A percentile compares a stretch with the other conserved stretches of the same genome.
Conservation (phyloP, 2,329 filamentous ascomycete genomes). For the Dissoconium aciculare region DNA sequence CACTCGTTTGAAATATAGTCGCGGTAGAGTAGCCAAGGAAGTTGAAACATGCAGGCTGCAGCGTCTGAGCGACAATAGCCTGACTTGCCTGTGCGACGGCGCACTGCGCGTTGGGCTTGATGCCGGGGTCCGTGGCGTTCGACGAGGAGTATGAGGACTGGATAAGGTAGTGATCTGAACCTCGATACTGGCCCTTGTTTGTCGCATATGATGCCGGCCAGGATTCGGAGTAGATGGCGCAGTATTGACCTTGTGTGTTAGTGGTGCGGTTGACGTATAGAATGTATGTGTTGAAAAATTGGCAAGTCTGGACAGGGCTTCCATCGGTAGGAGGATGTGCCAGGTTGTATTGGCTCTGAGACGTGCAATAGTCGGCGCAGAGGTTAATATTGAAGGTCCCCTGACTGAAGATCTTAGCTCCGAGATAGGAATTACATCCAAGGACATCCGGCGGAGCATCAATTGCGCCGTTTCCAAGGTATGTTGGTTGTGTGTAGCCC, state of each 20-base stretch:
- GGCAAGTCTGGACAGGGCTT: conserved; percentile 17
- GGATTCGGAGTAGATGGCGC: conserved; percentile 15
- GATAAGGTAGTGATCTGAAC: conserved; percentile 12
- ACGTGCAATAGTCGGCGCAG: conserved; percentile 16
- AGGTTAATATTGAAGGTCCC: conserved; percentile 12
- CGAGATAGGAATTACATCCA: conserved; percentile 15
- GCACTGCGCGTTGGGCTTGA: conserved; percentile 6
- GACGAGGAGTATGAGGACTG: conserved; percentile 10
- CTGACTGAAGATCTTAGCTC: conserved; percentile 12
- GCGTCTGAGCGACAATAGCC: no score
- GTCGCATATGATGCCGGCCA: conserved; percentile 15
- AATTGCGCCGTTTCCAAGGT: conserved; percentile 18
- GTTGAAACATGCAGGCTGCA: no score
- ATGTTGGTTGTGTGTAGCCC: conserved; percentile 11
- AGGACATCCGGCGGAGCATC: conserved; percentile 21
- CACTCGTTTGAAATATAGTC: no score
- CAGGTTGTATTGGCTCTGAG: conserved; percentile 14
- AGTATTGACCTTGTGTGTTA: conserved; percentile 20
- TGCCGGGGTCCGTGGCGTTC: conserved; percentile 9
- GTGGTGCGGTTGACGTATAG: conserved; percentile 15
- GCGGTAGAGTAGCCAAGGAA: no score
- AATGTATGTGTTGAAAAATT: conserved; percentile 24
- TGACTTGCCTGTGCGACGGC: no score
- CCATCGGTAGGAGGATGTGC: conserved; percentile 12
- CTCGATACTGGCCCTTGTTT: conserved; percentile 15